phyloP scores from a whole-genome alignment of 2,329 filamentous ascomycete species.

The Pseudocercospora eumusae region DNA sequence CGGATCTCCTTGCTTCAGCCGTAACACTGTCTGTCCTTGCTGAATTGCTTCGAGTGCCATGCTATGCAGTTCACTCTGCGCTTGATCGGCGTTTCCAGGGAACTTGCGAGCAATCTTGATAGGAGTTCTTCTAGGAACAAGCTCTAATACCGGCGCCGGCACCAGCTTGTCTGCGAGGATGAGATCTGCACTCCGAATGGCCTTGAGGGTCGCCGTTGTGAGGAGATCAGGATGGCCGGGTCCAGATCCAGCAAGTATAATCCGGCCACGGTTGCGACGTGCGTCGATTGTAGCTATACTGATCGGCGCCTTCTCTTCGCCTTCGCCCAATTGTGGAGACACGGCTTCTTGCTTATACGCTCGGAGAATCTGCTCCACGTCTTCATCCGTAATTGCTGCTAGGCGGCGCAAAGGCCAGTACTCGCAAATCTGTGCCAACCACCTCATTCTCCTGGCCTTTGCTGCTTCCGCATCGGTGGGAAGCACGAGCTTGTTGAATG shows the following conservation, averaged over 20 bases:
- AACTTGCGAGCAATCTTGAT: slow-evolving; percentile 96
- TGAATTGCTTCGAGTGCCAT: slow-evolving; percentile 70
- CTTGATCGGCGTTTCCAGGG: slow-evolving; percentile 90
- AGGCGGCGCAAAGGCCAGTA: slow-evolving; percentile 92
- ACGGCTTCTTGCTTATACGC: slow-evolving; percentile 61
- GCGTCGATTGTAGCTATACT: slow-evolving; percentile 36
- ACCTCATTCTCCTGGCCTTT: slow-evolving; percentile 81
- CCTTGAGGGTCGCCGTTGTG: slow-evolving; percentile 77
- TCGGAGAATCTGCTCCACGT: slow-evolving; percentile 74
- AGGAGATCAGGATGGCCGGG: slow-evolving; percentile 91
- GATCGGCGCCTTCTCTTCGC: slow-evolving; percentile 35
- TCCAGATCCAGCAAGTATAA: slow-evolving; percentile 88
- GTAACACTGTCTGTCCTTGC: slow-evolving; percentile 75
- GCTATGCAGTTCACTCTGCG: slow-evolving; percentile 83
- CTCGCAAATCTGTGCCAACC: slow-evolving; percentile 95
- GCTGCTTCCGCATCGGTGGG: slow-evolving; percentile 72
- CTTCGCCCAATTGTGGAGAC: slow-evolving; percentile 32
- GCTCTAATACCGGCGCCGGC: slow-evolving; percentile 78
- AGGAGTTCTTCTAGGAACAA: slow-evolving; percentile 85
- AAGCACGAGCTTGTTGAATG: slow-evolving; percentile 80
- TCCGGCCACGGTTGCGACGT: slow-evolving; percentile 59
- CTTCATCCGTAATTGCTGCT: slow-evolving; percentile 74
- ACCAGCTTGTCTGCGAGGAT: slow-evolving; percentile 85
- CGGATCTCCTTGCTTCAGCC: slow-evolving; percentile 94
- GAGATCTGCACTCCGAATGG: slow-evolving; percentile 73